Evolutionary conservation across 495 filamentous ascomycete genomes (phyloP).

Genomic region (Tuber umbilicatum): DNA sequence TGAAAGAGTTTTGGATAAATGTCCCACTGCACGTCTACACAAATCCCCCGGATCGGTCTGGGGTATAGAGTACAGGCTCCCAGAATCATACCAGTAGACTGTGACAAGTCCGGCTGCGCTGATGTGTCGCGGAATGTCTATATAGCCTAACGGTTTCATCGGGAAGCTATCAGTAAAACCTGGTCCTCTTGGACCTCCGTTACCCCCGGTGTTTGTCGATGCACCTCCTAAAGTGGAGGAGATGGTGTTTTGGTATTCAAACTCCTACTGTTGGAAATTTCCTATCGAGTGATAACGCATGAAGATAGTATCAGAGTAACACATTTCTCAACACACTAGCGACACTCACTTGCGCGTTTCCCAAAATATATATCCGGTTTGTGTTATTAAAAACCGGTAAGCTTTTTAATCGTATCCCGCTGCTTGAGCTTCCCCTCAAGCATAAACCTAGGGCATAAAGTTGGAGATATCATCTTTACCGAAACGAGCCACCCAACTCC

Average conservation of each 20-base stretch:
- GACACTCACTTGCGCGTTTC: neutral
- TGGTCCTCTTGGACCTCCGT: neutral
- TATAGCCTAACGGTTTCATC: too few relatives aligned
- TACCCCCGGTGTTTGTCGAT: neutral
- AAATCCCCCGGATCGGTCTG: neutral
- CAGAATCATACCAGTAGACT: too few relatives aligned
- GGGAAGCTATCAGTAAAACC: too few relatives aligned
- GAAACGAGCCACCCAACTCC: neutral
- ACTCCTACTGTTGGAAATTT: neutral
- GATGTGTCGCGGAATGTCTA: too few relatives aligned
- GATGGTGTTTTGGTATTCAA: neutral
- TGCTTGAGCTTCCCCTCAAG: neutral
- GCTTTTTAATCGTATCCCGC: neutral
- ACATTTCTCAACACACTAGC: too few relatives aligned
- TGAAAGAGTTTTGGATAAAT: too few relatives aligned
- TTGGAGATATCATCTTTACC: neutral
- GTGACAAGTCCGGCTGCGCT: too few relatives aligned
- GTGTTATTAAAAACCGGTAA: neutral
- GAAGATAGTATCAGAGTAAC: neutral
- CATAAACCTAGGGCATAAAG: neutral
- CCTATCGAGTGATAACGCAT: neutral
- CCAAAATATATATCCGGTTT: neutral
- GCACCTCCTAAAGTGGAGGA: too few relatives aligned
- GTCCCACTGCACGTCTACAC: too few relatives aligned
- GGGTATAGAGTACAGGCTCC: neutral